Evolutionary conservation across 768 basidiomycete species (phyloP).

Genomic region (Hirschioporus abietinus): DNA sequence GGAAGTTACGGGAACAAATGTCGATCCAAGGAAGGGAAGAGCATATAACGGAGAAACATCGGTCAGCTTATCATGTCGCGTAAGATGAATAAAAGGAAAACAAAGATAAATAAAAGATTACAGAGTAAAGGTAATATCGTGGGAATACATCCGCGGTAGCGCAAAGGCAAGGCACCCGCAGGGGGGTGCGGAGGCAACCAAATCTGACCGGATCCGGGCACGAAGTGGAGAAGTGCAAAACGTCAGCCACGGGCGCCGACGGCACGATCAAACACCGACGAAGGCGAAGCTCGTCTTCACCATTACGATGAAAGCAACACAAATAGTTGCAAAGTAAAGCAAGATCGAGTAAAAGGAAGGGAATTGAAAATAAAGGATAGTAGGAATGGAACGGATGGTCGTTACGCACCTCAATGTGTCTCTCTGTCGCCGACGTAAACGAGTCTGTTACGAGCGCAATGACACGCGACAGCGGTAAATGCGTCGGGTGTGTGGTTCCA

Average conservation of each 20-base stretch:
- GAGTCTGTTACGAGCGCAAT: conserved; percentile 89
- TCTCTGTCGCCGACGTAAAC: conserved; percentile 95
- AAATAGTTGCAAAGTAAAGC: neutral
- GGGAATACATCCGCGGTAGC: too few species aligned
- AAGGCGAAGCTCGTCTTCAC: too few species aligned
- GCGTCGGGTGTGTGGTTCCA: conserved; percentile 68
- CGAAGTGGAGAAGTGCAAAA: too few species aligned
- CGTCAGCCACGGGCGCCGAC: too few species aligned
- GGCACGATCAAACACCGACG: too few species aligned
- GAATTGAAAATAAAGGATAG: neutral
- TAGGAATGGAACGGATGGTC: neutral
- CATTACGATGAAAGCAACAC: too few species aligned
- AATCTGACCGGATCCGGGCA: too few species aligned
- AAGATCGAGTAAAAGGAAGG: neutral
- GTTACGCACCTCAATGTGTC: conserved; percentile 87
- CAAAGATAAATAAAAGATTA: neutral
- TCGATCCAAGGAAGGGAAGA: neutral
- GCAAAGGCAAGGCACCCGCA: too few species aligned
- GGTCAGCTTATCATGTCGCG: neutral
- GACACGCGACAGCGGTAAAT: conserved; percentile 77
- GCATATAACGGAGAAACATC: neutral
- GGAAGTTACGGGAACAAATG: neutral
- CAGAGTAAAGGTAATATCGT: too few species aligned
- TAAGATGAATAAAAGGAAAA: neutral
- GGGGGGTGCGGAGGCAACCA: too few species aligned